Base-by-base conservation (phyloP, 257 asterid species). In the Solanum rostratum region DNA sequence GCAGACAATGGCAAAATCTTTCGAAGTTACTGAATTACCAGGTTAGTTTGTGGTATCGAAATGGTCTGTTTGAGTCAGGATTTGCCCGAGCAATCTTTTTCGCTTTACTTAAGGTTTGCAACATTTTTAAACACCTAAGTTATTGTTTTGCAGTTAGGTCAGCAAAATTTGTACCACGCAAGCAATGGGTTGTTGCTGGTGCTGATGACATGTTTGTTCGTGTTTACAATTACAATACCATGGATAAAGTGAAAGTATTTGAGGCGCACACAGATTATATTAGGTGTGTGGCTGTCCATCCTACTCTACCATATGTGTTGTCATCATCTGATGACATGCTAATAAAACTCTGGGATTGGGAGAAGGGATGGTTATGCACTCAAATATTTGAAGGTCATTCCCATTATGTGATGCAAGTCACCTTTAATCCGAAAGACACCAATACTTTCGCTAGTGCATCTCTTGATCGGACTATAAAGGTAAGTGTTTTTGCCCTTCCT, bases 301-400 rank as follows among this genome's bases (percentile, higher is more conserved):
- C 99, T 84, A 96, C 95, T 27, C 97, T 96, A 62, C 97, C 99
- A 6, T 95, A 93, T 70, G 98, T 96, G 84, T 83, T 96, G 90
- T 96, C 99, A 88, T 95, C 99, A 82, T 96, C 99, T n/a, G 99
- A 96, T 87, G 99, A 95, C 93, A 96, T 95, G 99, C 98, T 96
- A 86, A 96, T 96, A 90, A 96, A 96, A 92, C 98, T 96, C 59
- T 96, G 99, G 99, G 99, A 96, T 91, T 96, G 99, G 99, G 99
- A 96, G 86, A 96, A 95, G 90, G 99, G 98, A 33, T 95, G 98
- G 98, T 87, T 86, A 29, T 95, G 98, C 90, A 95, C 98, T 87
- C 99, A 96, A 88, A 95, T 96, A 80, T 96, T 95, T 86, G 99
- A 96, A 90, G 99, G 98, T 55, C 99, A 96, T 86, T 96, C 99